phyloP scores from a whole-genome alignment of 495 filamentous ascomycete genomes.

The Tuber borchii region DNA sequence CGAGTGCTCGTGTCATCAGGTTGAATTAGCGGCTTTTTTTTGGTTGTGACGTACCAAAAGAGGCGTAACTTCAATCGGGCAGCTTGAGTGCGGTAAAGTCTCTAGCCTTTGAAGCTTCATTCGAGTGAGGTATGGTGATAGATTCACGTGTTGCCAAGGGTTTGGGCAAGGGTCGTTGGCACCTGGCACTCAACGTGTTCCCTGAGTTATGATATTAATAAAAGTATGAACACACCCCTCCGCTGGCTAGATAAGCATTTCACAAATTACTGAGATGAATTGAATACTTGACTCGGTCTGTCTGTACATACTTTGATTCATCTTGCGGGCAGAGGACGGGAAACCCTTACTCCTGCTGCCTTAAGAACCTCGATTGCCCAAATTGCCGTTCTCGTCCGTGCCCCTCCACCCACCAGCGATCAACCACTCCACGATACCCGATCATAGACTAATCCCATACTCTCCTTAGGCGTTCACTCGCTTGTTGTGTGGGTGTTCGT shows the following conservation, averaged over 20 bases:
- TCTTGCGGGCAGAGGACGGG: neutral
- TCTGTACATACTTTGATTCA: neutral
- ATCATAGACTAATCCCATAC: neutral
- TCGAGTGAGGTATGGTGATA: neutral
- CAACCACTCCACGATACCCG: neutral
- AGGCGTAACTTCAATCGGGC: neutral
- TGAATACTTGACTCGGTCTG: neutral
- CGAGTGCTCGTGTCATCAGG: neutral
- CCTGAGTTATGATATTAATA: neutral
- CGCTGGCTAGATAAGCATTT: neutral
- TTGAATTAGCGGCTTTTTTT: neutral
- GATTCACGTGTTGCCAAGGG: neutral
- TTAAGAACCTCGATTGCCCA: neutral
- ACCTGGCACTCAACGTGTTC: neutral
- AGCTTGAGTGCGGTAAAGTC: neutral
- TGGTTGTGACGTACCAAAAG: neutral
- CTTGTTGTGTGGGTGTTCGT: neutral
- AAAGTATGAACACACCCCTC: neutral
- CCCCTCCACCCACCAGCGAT: slow-evolving; percentile 1
- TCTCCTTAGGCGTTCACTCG: neutral
- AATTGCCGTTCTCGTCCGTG: neutral
- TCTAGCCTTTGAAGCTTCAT: neutral
- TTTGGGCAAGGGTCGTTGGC: neutral
- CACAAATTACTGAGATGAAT: neutral
- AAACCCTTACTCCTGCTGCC: neutral